Evolutionary conservation across 306 rosid species (phyloP).

Genomic region (Quercus alba): DNA sequence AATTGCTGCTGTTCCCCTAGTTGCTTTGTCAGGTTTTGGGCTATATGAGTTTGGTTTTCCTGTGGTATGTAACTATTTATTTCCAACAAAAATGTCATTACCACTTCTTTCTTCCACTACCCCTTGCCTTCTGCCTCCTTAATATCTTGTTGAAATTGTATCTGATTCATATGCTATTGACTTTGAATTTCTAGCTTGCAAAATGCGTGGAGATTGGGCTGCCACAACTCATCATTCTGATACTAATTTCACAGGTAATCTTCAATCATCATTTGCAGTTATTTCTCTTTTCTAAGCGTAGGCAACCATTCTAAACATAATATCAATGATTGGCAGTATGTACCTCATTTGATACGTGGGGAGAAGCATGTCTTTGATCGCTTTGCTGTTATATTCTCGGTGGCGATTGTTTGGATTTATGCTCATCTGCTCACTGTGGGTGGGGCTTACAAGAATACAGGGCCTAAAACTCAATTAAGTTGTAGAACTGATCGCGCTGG

Average conservation of each 20-base stretch:
- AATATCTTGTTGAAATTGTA: background rate
- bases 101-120: background rate
- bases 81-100: background rate
- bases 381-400: conserved; percentile 84
- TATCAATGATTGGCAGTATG: conserved; percentile 47
- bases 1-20: conserved; percentile 84
- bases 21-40: conserved; percentile 87
- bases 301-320: background rate
- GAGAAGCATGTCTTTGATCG: conserved; percentile 56
- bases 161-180: conserved; percentile 3
- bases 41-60: conserved; percentile 86
- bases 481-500: conserved; percentile 98
- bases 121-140: background rate
- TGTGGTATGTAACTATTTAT: conserved; percentile 49
- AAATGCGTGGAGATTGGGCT: conserved; percentile 92
- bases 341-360: conserved; percentile 68
- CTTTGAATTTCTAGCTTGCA: conserved; percentile 57
- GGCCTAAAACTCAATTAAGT: conserved; percentile 50
- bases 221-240: conserved; percentile 68
- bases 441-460: conserved; percentile 76
- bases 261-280: conserved; percentile 1
- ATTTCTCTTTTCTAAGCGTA: background rate
- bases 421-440: conserved; percentile 85
- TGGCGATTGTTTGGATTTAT: conserved; percentile 77
- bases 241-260: conserved; percentile 81